phyloP scores from a whole-genome alignment of 768 basidiomycete species.

The Gloeostereum incarnatum region DNA sequence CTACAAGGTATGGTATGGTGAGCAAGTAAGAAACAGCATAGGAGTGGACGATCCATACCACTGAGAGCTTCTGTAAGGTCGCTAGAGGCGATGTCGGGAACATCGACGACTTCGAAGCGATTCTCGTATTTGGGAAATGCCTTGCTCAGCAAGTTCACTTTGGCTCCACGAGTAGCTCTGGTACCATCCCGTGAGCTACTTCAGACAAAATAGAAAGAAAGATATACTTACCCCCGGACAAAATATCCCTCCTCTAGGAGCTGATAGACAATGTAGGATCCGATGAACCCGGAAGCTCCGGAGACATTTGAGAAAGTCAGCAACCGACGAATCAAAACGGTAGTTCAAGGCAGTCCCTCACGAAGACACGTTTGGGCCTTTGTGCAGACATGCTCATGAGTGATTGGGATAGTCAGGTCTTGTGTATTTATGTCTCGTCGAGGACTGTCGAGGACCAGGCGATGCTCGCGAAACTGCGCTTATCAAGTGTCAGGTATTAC shows the following conservation, averaged over 20 bases:
- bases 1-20: conserved; percentile 19
- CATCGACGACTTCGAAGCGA: conserved; percentile 5
- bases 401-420: no score
- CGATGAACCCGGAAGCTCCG: no score
- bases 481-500: no score
- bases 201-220: background rate
- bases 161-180: conserved; percentile 8
- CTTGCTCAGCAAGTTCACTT: conserved; percentile 1
- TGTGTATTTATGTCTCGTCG: no score
- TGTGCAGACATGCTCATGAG: no score
- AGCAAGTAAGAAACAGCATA: background rate
- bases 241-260: conserved; percentile 11
- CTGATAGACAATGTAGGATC: no score
- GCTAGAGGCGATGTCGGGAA: conserved; percentile 5
- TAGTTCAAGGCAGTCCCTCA: no score
- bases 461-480: no score
- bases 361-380: no score
- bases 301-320: no score
- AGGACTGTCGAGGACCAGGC: no score
- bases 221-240: conserved; percentile 8
- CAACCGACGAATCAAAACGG: no score
- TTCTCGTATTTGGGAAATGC: conserved; percentile 5
- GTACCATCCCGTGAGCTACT: background rate
- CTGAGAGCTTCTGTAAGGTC: conserved; percentile 23
- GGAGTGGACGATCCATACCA: background rate